phyloP scores from a whole-genome alignment of 441 rosid species.

The Populus hybrid region DNA sequence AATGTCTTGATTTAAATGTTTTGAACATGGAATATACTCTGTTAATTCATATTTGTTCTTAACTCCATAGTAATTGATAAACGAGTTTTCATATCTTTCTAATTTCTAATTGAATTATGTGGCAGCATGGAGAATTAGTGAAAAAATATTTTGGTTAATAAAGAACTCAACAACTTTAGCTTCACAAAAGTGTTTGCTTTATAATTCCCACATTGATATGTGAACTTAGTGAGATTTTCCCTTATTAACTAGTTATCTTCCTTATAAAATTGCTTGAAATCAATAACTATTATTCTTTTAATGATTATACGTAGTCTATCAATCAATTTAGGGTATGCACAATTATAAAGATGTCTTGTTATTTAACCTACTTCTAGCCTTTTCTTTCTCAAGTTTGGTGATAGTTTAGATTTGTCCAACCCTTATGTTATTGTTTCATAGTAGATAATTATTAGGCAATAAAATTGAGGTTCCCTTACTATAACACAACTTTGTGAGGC shows the following conservation, averaged over 20 bases:
- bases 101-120: neutral
- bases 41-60: no score
- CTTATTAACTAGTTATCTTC: neutral
- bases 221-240: neutral
- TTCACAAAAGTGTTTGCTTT: neutral
- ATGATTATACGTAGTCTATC: no score
- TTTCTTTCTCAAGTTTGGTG: neutral
- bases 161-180: neutral
- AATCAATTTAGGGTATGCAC: no score
- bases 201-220: neutral
- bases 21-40: neutral
- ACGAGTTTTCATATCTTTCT: neutral
- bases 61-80: neutral
- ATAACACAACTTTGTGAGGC: neutral
- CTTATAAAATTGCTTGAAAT: neutral
- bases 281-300: no score
- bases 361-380: neutral
- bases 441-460: no score
- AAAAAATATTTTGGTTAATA: neutral
- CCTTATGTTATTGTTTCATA: neutral
- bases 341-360: neutral
- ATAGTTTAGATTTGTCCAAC: neutral
- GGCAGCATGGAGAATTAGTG: neutral
- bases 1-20: no score
- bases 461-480: neutral